phyloP scores from a whole-genome alignment of 768 basidiomycete genomes.

The Cystobasidium tubakii region DNA sequence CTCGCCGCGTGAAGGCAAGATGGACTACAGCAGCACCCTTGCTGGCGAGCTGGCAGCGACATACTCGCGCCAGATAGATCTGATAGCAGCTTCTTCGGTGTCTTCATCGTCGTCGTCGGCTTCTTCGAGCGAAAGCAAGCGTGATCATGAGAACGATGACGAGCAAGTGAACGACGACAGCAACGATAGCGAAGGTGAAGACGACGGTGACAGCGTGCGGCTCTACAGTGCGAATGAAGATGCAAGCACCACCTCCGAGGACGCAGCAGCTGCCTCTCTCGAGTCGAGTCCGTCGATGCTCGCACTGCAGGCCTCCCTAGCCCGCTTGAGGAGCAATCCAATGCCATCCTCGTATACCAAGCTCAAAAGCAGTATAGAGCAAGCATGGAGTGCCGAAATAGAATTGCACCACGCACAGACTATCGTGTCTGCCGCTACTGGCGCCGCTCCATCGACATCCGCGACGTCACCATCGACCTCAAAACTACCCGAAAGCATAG shows the following conservation, averaged over 20 bases:
- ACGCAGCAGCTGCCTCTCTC: neutral
- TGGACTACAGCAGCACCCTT: constrained; percentile 5
- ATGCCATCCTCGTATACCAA: neutral
- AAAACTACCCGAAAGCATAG: neutral
- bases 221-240: too few species aligned
- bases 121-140: neutral
- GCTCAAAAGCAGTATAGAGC: neutral
- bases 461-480: neutral
- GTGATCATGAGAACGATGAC: neutral
- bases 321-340: neutral
- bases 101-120: neutral
- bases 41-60: neutral
- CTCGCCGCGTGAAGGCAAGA: neutral
- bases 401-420: neutral
- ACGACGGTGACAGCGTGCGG: too few species aligned
- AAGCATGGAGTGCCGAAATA: neutral
- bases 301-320: neutral
- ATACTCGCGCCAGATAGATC: neutral
- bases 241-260: neutral
- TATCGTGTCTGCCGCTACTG: constrained; percentile 2
- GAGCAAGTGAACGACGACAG: neutral
- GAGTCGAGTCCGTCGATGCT: neutral
- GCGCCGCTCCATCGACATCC: neutral
- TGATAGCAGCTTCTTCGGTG: neutral
- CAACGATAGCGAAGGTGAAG: neutral